Conservation (phyloP, 805 yeast genomes). For the Yamadazyma phyllophila region DNA sequence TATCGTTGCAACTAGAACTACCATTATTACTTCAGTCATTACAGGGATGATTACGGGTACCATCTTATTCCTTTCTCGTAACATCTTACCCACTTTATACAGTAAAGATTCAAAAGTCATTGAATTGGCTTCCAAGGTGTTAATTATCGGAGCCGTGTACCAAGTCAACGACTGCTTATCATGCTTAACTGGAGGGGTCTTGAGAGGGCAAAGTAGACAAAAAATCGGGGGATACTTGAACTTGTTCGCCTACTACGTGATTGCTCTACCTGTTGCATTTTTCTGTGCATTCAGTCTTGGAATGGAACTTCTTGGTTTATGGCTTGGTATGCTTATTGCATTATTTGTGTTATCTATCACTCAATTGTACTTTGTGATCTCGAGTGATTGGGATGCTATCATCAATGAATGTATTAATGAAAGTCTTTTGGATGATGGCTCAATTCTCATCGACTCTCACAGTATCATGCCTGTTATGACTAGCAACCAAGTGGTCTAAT, state of each 20-base stretch:
- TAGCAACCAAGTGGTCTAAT: constrained; percentile 16
- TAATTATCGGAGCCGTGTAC: constrained; percentile 48
- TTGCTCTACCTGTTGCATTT: constrained; percentile 50
- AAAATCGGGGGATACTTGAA: constrained; percentile 54
- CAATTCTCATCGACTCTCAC: constrained; percentile 28
- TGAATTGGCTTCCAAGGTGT: constrained; percentile 36
- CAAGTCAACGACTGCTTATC: constrained; percentile 52
- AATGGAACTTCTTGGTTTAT: constrained; percentile 44
- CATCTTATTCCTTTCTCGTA: constrained; percentile 37
- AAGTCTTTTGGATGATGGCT: constrained; percentile 38
- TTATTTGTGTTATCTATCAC: constrained; percentile 37
- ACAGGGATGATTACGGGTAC: constrained; percentile 38
- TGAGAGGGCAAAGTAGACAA: constrained; percentile 60
- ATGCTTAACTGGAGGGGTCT: constrained; percentile 51
- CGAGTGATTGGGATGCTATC: constrained; percentile 44
- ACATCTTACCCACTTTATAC: constrained; percentile 39
- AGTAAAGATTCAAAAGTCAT: constrained; percentile 39
- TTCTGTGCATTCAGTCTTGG: constrained; percentile 41
- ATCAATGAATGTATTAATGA: constrained; percentile 42
- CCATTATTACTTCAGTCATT: constrained; percentile 29
- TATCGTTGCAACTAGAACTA: constrained; percentile 33
- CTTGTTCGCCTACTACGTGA: constrained; percentile 44
- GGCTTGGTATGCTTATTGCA: constrained; percentile 49
- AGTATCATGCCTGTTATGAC: constrained; percentile 31
- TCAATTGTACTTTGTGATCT: constrained; percentile 41